Evolutionary conservation across 495 filamentous ascomycete genomes (phyloP).

Genomic region (Penicillium canescens): DNA sequence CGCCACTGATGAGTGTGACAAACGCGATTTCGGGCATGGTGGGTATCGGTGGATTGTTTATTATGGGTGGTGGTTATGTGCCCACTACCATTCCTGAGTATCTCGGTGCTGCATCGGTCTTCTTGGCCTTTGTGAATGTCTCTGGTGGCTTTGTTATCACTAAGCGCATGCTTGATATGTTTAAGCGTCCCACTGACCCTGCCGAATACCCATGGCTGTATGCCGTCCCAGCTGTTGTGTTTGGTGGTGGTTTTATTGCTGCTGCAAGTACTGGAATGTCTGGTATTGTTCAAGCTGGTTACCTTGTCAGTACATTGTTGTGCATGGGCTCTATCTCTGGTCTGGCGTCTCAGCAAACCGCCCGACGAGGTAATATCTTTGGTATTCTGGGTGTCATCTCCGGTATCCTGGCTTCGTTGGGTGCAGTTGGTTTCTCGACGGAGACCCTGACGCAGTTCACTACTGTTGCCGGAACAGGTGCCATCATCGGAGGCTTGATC

Average conservation of each 20-base stretch:
- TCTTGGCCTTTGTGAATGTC: constrained; percentile 80
- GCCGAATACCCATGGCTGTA: constrained; percentile 84
- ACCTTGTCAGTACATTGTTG: constrained; percentile 73
- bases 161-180: constrained; percentile 92
- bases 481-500: constrained; percentile 62
- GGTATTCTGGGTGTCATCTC: constrained; percentile 78
- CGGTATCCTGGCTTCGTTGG: constrained; percentile 74
- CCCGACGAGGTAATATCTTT: constrained; percentile 75
- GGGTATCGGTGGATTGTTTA: constrained; percentile 77
- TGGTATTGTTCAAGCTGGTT: constrained; percentile 78
- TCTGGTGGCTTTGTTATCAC: constrained; percentile 82
- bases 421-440: constrained; percentile 73
- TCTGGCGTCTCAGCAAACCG: constrained; percentile 73
- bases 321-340: constrained; percentile 74
- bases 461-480: constrained; percentile 66
- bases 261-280: constrained; percentile 76
- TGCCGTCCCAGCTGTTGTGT: constrained; percentile 68
- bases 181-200: constrained; percentile 76
- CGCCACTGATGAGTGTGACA: constrained; percentile 81
- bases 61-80: constrained; percentile 72
- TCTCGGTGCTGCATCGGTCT: constrained; percentile 73
- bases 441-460: constrained; percentile 73
- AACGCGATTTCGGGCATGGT: constrained; percentile 88
- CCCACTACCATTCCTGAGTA: constrained; percentile 74
- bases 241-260: constrained; percentile 73